Base-by-base conservation (phyloP, 768 basidiomycete species). In the Dendrothele bispora region DNA sequence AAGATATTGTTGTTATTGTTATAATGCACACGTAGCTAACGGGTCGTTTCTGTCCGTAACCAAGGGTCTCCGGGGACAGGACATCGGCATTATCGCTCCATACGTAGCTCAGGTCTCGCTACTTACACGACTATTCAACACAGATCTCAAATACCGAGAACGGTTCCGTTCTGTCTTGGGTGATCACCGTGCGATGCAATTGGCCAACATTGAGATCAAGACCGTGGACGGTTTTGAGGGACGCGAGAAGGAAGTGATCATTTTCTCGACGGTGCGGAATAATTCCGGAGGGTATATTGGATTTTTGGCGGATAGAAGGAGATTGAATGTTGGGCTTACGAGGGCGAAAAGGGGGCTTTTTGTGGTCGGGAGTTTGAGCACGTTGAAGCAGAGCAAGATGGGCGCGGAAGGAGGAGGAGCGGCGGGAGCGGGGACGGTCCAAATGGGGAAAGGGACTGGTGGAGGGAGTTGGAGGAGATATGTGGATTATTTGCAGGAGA, bases 161-260 rank as follows among this genome's bases (percentile, higher is more conserved):
- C 80, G 83, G 0, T 87, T 92, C 61, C 63, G 66, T 30, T 59
- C 65, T 5, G 74, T 80, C 0, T 73, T 95, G 20, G 92, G 91
- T 18, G 65, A 75, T 12, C 75, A 75, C 38, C 82, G 91, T 21
- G 82, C 75, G 17, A 70, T 78, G 67, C 83, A 94, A 54, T 63
- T 91, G 6, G 59, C 68, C 1, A 63, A 78, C 43, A 77, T 97
- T 43, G 93, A 95, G 64, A 79, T 95, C 58, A 91, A 89, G 70
- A 95, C 93, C 0, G 93, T 97, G 12, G 93, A 97, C 57, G 93
- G 93, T 17, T 97, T 95, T 63, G 91, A 97, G 64, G 93, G 93
- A 11, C 78, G 91, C 37, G 91, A 97, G 70, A 95, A 95, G 69
- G 87, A 91, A 25, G 82, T 95, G 34, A 89, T 97, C 53, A 76